Evolutionary conservation across 352 stramenopile species (phyloP), one percentile per base, ranked within the genome.

Genomic region (Sclerospora graminicola): DNA sequence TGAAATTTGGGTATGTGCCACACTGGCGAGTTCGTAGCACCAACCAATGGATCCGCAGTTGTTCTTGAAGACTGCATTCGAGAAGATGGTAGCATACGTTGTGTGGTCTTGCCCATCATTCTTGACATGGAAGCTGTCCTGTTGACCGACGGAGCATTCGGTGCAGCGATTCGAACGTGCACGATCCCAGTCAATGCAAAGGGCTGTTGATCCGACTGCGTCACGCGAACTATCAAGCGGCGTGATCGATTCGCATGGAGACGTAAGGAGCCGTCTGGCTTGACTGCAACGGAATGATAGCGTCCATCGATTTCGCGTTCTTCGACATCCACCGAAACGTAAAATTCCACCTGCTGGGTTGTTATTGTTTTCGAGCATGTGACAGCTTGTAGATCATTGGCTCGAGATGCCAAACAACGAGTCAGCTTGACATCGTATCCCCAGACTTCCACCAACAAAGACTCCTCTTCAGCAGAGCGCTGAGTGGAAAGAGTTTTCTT

Each of bases 301-400:
- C 84, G 46, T 1, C 76, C 79, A 43, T 86, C 77, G 4, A 47
- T 48, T 14, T 78, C 71, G 13, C 74, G 65, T 36, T 91, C 76
- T 42, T 87, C 74, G 6, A 88, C 57, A 50, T 91, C 79, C 0
- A 86, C 64, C 1, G 76, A 91, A 8, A 82, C 60, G 39, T 85
- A 91, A 14, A 88, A 64, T 7, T 64, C 53, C n/a, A 67, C 46
- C 15, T 61, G 43, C 16, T 56, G 60, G 1, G 34, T 41, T 16
- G 60, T 37, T 20, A 60, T 28, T 14, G 28, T 10, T 18, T 11
- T 46, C 11, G 28, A 10, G 21, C n/a, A n/a, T n/a, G n/a, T n/a
- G n/a, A n/a, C n/a, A n/a, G 38, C 16, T 13, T 41, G 18, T 14
- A 40, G 19, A 10, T 45, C 32, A 15, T 47, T 27, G 8, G 6